phyloP scores from a whole-genome alignment of 2,329 filamentous ascomycete genomes.

The Didymella arachidicola region DNA sequence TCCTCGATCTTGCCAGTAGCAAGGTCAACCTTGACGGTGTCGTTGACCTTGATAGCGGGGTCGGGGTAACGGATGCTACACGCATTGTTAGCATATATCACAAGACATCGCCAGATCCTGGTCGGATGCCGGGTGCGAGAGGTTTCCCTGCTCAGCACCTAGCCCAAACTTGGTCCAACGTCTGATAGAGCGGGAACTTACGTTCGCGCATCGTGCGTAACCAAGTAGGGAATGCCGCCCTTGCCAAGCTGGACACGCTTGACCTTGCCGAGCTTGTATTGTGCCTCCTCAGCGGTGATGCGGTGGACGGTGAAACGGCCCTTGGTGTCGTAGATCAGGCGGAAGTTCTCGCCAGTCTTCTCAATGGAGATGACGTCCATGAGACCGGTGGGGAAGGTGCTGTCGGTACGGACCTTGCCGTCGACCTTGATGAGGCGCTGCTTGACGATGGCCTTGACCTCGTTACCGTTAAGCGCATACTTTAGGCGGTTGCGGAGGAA shows the following conservation, averaged over 20 bases:
- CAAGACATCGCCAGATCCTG: slow-evolving; percentile 80
- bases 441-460: slow-evolving; percentile 98
- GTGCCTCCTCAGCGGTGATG: slow-evolving; percentile 97
- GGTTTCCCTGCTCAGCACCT: slow-evolving; percentile 45
- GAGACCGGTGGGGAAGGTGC: slow-evolving; percentile 96
- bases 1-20: slow-evolving; percentile 97
- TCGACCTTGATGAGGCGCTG: slow-evolving; percentile 99
- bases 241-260: slow-evolving; percentile 99
- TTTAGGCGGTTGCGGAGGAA: slow-evolving; percentile 84
- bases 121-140: slow-evolving; percentile 95
- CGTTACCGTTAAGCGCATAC: slow-evolving; percentile 98
- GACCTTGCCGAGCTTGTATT: slow-evolving; percentile 99
- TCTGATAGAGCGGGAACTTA: slow-evolving; percentile 99
- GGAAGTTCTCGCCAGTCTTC: slow-evolving; percentile 99
- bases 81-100: slow-evolving; percentile 50
- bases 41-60: slow-evolving; percentile 98
- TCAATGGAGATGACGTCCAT: slow-evolving; percentile 99
- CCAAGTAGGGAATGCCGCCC: slow-evolving; percentile 99
- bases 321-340: slow-evolving; percentile 99
- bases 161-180: slow-evolving; percentile 76
- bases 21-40: slow-evolving; percentile 99
- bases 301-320: slow-evolving; percentile 99
- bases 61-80: slow-evolving; percentile 98
- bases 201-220: slow-evolving; percentile 99
- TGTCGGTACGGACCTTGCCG: slow-evolving; percentile 98